Evolutionary conservation across 1,139 yeast species (phyloP).

Genomic region (Blastobotrys serpentis): DNA sequence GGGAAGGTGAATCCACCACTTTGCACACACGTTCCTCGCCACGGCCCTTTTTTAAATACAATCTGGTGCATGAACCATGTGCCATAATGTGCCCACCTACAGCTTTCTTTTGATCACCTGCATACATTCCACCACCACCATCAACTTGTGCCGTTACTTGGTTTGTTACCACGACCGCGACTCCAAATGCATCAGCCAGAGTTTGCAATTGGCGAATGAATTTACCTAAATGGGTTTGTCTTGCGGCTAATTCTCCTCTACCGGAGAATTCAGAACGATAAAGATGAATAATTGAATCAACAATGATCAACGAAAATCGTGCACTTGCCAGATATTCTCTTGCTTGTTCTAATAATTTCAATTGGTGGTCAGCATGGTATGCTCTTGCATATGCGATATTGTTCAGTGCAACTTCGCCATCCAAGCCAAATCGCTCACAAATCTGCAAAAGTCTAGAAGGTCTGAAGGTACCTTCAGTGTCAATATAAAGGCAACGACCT

Average conservation of each 20-base stretch:
- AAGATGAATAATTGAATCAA: slow-evolving; percentile 94
- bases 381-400: slow-evolving; percentile 98
- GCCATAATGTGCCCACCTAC: slow-evolving; percentile 98
- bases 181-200: slow-evolving; percentile 96
- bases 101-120: slow-evolving; percentile 98
- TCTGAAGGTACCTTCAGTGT: slow-evolving; percentile 95
- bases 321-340: slow-evolving; percentile 97
- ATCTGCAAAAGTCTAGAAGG: slow-evolving; percentile 87
- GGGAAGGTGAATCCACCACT: slow-evolving; percentile 90
- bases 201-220: slow-evolving; percentile 89
- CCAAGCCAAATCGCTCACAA: slow-evolving; percentile 87
- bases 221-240: slow-evolving; percentile 93
- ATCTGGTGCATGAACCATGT: slow-evolving; percentile 91
- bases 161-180: slow-evolving; percentile 96
- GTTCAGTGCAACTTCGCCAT: slow-evolving; percentile 92
- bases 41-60: slow-evolving; percentile 84
- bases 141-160: slow-evolving; percentile 99
- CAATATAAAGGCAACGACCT: slow-evolving; percentile 94
- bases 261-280: slow-evolving; percentile 96
- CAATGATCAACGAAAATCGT: slow-evolving; percentile 71
- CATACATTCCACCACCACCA: slow-evolving; percentile 77
- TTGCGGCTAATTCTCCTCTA: slow-evolving; percentile 91
- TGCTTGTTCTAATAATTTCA: slow-evolving; percentile 81
- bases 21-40: slow-evolving; percentile 93
- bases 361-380: slow-evolving; percentile 94